phyloP scores from a whole-genome alignment of 805 yeast species.

The Lipomyces spencermartinsiae region DNA sequence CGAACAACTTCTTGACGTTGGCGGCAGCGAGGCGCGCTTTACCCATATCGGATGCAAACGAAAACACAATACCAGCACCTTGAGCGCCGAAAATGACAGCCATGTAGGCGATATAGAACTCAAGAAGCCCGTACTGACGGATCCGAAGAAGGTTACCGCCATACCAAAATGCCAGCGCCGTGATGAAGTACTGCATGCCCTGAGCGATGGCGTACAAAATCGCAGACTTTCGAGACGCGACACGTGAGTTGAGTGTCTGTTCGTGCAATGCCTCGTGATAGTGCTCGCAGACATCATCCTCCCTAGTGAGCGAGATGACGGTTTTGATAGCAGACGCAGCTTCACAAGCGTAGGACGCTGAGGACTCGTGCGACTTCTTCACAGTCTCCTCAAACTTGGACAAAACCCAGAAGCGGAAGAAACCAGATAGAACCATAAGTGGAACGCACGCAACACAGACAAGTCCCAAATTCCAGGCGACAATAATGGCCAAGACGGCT shows the following conservation, averaged over 20 bases:
- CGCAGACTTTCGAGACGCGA: constrained; percentile 42
- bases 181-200: constrained; percentile 51
- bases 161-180: constrained; percentile 55
- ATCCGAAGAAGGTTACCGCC: constrained; percentile 49
- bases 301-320: constrained; percentile 52
- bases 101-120: constrained; percentile 51
- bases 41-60: constrained; percentile 54
- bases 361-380: constrained; percentile 48
- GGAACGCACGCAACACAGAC: constrained; percentile 50
- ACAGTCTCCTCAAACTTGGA: constrained; percentile 48
- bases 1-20: constrained; percentile 46
- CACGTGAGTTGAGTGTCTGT: constrained; percentile 47
- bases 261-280: constrained; percentile 40
- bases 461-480: constrained; percentile 51
- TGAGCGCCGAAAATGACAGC: constrained; percentile 53
- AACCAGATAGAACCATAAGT: constrained; percentile 50
- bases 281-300: constrained; percentile 46
- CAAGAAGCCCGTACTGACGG: constrained; percentile 44
- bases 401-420: constrained; percentile 49
- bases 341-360: constrained; percentile 52
- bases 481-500: constrained; percentile 49
- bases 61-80: constrained; percentile 51
- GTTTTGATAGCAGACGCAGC: constrained; percentile 51
- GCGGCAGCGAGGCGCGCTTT: constrained; percentile 50
- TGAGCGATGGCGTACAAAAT: constrained; percentile 49